Conservation (phyloP, 1,284 basidiomycete genomes). For the Uromyces viciae-fabae region DNA sequence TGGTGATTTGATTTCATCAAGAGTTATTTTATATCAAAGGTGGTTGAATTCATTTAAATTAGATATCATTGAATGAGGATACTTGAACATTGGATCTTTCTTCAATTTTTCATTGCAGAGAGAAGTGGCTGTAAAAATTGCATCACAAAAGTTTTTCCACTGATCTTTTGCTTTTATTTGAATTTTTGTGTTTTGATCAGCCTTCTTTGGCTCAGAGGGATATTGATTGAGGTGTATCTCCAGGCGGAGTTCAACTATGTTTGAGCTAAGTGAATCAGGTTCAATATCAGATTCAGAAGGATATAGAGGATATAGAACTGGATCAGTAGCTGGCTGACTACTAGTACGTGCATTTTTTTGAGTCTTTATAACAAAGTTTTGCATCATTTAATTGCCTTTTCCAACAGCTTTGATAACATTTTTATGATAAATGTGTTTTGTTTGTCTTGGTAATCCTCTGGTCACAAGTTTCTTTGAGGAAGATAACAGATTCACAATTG, state of each 20-base stretch:
- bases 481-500: background rate
- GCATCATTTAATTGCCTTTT: too few relatives aligned
- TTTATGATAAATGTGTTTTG: too few relatives aligned
- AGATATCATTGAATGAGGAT: background rate
- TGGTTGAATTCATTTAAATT: background rate
- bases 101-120: background rate
- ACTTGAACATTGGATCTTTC: conserved; percentile 3
- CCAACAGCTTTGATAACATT: too few relatives aligned
- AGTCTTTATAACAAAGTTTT: too few relatives aligned
- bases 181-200: background rate
- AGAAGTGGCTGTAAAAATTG: background rate
- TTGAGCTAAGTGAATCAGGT: too few relatives aligned
- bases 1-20: background rate
- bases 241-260: background rate
- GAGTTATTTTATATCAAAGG: background rate
- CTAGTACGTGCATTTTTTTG: too few relatives aligned
- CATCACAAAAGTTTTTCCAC: background rate
- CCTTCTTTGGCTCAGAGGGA: background rate
- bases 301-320: too few relatives aligned
- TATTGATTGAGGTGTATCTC: background rate
- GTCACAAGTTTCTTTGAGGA: background rate
- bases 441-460: background rate
- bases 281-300: too few relatives aligned
- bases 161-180: background rate
- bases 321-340: too few relatives aligned